Evolutionary conservation across 768 basidiomycete genomes (phyloP).

Genomic region (Leucocoprinus birnbaumii): DNA sequence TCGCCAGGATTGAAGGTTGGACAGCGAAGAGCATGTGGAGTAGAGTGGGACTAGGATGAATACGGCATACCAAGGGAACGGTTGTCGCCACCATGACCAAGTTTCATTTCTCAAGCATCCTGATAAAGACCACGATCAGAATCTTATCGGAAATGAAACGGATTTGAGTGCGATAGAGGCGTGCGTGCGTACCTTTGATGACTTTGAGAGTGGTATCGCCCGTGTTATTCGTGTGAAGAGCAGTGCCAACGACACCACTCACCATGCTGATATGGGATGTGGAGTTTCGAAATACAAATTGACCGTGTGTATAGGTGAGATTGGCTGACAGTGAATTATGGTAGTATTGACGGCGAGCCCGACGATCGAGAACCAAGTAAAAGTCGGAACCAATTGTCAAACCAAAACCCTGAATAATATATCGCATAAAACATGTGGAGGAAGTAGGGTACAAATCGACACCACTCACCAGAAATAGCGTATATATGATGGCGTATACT

Average conservation of each 20-base stretch:
- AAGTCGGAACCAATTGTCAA: slow-evolving; percentile 82
- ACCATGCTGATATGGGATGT: slow-evolving; percentile 31
- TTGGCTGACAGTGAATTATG: slow-evolving; percentile 35
- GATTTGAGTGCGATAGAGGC: background rate
- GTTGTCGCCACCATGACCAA: slow-evolving; percentile 78
- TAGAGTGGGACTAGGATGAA: slow-evolving; percentile 76
- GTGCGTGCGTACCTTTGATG: slow-evolving; percentile 39
- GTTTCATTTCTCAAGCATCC: slow-evolving; percentile 72
- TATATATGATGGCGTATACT: slow-evolving; percentile 86
- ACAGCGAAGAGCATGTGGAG: slow-evolving; percentile 69
- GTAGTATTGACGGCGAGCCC: slow-evolving; percentile 51
- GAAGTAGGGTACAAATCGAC: background rate
- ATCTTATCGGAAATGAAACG: background rate
- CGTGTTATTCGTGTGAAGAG: slow-evolving; percentile 26
- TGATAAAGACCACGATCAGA: slow-evolving; percentile 19
- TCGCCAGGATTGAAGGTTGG: slow-evolving; percentile 70
- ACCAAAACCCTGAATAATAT: slow-evolving; percentile 64
- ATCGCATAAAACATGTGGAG: slow-evolving; percentile 1
- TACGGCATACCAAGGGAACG: slow-evolving; percentile 80
- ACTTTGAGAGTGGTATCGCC: slow-evolving; percentile 35
- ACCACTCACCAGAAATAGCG: slow-evolving; percentile 63
- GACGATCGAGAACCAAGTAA: slow-evolving; percentile 66
- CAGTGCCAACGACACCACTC: slow-evolving; percentile 42
- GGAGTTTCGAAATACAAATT: slow-evolving; percentile 48
- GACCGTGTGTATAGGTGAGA: slow-evolving; percentile 51